A percentile compares a stretch with the other conserved stretches of the same genome.
Evolutionary conservation across 352 stramenopile species (phyloP).

Genomic region (Globisporangium splendens): DNA sequence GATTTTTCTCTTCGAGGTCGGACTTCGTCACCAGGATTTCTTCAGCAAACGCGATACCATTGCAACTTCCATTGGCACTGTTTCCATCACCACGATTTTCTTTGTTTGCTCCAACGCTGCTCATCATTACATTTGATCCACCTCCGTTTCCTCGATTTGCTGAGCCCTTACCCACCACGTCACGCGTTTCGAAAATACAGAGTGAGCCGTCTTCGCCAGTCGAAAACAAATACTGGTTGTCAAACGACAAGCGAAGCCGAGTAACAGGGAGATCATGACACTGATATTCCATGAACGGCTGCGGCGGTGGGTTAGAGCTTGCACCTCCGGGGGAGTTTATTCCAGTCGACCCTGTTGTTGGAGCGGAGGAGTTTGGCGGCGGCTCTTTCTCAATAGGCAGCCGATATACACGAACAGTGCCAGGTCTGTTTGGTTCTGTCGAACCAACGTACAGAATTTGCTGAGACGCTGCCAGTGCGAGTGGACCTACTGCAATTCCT

Average conservation of each 20-base stretch:
- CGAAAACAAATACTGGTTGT: constrained; percentile 93
- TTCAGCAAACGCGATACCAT: constrained; percentile 80
- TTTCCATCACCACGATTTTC: constrained; percentile 19
- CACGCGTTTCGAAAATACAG: constrained; percentile 87
- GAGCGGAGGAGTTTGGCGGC: constrained; percentile 6
- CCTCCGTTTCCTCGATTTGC: constrained; percentile 23
- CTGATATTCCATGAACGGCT: constrained; percentile 64
- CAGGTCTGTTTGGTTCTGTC: constrained; percentile 61
- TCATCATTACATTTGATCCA: constrained; percentile 26
- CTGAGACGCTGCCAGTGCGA: constrained; percentile 83
- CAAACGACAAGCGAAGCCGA: constrained; percentile 69
- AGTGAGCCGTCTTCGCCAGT: constrained; percentile 89
- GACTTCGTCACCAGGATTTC: constrained; percentile 93
- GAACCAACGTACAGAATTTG: constrained; percentile 89
- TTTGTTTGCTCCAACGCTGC: constrained; percentile 22
- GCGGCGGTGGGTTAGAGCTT: constrained; percentile 9
- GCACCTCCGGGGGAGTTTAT: constrained; percentile 15
- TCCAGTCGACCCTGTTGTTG: constrained; percentile 11
- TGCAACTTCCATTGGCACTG: constrained; percentile 35
- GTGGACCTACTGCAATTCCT: constrained; percentile 57
- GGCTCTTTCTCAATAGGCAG: constrained; percentile 65
- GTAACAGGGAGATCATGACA: constrained; percentile 79
- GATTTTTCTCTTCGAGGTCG: constrained; percentile 92
- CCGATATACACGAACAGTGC: constrained; percentile 69
- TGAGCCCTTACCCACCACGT: constrained; percentile 45